These are phyloP conservation scores for Priceomyces castillae DNA, from an alignment of 805 yeast genomes.

Conservation along the genomic window DNA sequence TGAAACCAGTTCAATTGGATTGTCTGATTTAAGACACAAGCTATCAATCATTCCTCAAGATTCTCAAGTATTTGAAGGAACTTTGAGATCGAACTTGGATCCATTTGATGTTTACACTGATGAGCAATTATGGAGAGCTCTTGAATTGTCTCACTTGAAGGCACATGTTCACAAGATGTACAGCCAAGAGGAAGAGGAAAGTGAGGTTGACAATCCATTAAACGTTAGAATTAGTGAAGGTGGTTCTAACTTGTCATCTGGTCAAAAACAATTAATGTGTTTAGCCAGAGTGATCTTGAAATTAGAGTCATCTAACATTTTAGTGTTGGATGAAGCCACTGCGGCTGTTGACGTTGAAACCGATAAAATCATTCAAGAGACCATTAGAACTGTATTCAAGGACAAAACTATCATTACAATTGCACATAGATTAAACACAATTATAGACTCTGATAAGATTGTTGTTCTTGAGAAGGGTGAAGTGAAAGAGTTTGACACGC, in stretches of 20 bases:
- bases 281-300: constrained; percentile 74
- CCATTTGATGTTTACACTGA: constrained; percentile 36
- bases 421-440: constrained; percentile 82
- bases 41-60: constrained; percentile 46
- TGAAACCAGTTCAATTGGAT: constrained; percentile 35
- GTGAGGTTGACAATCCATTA: constrained; percentile 23
- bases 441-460: constrained; percentile 76
- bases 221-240: constrained; percentile 43
- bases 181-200: constrained; percentile 26
- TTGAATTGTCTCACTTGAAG: constrained; percentile 42
- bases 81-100: constrained; percentile 40
- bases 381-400: constrained; percentile 71
- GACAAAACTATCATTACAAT: constrained; percentile 79
- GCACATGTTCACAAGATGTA: constrained; percentile 39
- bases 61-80: constrained; percentile 45
- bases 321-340: constrained; percentile 82
- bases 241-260: constrained; percentile 49
- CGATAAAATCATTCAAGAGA: constrained; percentile 71
- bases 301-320: constrained; percentile 53
- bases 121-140: constrained; percentile 41
- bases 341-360: constrained; percentile 89
- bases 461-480: constrained; percentile 73
- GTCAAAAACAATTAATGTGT: constrained; percentile 64
- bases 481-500: constrained; percentile 75
- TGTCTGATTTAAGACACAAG: constrained; percentile 41